Conservation (phyloP, 371 early-diverging fungal genomes). For the Vittaforma corneae region DNA sequence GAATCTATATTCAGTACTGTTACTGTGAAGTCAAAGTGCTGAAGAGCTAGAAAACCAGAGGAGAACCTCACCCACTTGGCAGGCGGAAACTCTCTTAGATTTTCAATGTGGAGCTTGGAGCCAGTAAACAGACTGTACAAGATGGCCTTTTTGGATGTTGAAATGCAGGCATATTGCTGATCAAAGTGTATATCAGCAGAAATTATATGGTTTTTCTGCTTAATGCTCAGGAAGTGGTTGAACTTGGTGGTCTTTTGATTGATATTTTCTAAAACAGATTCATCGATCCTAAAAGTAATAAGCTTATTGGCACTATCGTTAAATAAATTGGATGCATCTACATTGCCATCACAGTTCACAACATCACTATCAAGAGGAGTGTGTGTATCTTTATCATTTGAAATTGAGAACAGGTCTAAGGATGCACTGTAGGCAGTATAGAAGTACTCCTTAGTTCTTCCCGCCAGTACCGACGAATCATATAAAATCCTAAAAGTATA, state of each 20-base stretch:
- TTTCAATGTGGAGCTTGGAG: background rate
- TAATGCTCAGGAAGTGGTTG: constrained; percentile 5
- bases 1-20: too few relatives aligned
- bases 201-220: background rate
- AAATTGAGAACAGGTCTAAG: background rate
- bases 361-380: too few relatives aligned
- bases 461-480: constrained; percentile 12
- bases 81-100: constrained; percentile 4
- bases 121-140: constrained; percentile 1
- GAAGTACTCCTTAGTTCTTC: background rate
- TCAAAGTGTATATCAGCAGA: constrained; percentile 1
- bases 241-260: constrained; percentile 1
- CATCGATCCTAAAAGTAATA: background rate
- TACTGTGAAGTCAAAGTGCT: too few relatives aligned
- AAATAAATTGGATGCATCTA: background rate
- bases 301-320: background rate
- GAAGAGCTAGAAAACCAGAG: background rate
- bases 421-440: background rate
- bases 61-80: constrained; percentile 4
- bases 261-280: background rate
- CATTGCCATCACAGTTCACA: background rate
- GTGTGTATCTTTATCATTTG: background rate
- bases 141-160: background rate
- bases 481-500: constrained; percentile 23
- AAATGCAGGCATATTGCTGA: background rate